Evolutionary conservation across 306 rosid genomes (phyloP).

Genomic region (Sophora flavescens): DNA sequence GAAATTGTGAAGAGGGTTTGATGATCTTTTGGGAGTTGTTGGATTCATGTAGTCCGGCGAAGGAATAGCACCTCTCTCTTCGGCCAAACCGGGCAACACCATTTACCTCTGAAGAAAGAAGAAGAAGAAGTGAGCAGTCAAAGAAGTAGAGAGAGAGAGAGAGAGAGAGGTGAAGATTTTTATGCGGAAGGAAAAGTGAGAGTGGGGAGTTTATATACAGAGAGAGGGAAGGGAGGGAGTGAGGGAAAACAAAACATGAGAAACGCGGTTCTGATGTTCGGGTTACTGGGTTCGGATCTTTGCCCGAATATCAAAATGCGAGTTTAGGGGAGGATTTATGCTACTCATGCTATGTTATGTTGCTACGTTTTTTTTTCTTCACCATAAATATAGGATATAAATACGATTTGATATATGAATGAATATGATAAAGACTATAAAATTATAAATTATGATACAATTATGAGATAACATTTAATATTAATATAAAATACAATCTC

Average conservation of each 20-base stretch:
- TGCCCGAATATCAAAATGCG: not conserved
- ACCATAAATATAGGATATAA: no score
- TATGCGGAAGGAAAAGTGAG: not conserved
- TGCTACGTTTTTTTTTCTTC: no score
- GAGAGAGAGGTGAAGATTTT: constrained; percentile 9
- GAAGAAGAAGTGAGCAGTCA: not conserved
- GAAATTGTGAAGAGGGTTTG: constrained; percentile 80
- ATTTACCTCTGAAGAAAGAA: constrained; percentile 45
- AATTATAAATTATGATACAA: no score
- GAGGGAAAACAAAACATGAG: not conserved
- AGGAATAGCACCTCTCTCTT: constrained; percentile 36
- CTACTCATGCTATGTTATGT: no score
- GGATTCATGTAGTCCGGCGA: constrained; percentile 57
- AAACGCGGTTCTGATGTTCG: constrained; percentile 59
- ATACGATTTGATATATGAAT: no score
- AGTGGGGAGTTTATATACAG: not conserved
- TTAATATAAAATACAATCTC: no score
- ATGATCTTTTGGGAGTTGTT: constrained; percentile 65
- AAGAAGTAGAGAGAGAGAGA: not conserved
- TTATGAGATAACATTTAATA: no score
- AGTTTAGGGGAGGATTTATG: no score
- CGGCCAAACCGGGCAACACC: constrained; percentile 49
- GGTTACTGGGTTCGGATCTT: constrained; percentile 36
- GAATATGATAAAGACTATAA: no score
- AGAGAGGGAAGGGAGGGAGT: constrained; percentile 35